A percentile compares a stretch with the other conserved stretches of the same genome.
Evolutionary conservation across 106 monocot species (phyloP).

Genomic region (Acanthochlamys bracteata): DNA sequence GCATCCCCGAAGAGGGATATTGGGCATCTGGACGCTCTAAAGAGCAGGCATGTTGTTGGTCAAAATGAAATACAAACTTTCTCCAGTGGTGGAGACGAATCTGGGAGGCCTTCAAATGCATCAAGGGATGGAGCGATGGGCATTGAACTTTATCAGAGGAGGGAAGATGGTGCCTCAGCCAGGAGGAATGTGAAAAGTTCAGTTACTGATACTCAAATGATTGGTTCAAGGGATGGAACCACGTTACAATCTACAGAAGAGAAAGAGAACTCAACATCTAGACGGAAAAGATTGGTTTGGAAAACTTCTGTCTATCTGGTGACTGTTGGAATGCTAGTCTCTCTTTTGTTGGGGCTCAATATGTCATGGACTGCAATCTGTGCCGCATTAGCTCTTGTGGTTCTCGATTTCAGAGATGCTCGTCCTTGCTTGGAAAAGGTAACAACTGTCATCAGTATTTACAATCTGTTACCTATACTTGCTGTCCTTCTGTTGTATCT

Average conservation of each 20-base stretch:
- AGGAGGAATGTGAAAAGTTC: background rate
- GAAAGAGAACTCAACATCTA: conserved; percentile 21
- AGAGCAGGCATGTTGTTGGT: background rate
- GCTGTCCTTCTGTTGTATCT: no score
- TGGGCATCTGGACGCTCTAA: conserved; percentile 1
- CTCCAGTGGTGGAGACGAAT: conserved; percentile 1
- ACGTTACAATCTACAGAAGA: conserved; percentile 11
- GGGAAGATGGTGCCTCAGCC: background rate
- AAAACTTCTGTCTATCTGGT: conserved; percentile 60
- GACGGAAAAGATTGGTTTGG: conserved; percentile 52
- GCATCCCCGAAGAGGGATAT: background rate
- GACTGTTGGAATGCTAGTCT: conserved; percentile 66
- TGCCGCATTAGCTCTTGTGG: conserved; percentile 75
- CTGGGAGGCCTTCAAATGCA: background rate
- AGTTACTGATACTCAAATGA: background rate
- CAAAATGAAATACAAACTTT: conserved; percentile 8
- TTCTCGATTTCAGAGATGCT: conserved; percentile 90
- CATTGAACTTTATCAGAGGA: background rate
- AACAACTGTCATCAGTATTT: background rate
- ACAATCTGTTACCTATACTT: no score
- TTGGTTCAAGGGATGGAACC: conserved; percentile 6
- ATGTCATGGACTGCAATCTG: conserved; percentile 96
- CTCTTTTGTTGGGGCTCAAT: conserved; percentile 67
- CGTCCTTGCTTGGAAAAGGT: conserved; percentile 82
- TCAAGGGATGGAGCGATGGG: background rate